Evolutionary conservation across 2,329 filamentous ascomycete species (phyloP).

Genomic region (Microdochium bolleyi): DNA sequence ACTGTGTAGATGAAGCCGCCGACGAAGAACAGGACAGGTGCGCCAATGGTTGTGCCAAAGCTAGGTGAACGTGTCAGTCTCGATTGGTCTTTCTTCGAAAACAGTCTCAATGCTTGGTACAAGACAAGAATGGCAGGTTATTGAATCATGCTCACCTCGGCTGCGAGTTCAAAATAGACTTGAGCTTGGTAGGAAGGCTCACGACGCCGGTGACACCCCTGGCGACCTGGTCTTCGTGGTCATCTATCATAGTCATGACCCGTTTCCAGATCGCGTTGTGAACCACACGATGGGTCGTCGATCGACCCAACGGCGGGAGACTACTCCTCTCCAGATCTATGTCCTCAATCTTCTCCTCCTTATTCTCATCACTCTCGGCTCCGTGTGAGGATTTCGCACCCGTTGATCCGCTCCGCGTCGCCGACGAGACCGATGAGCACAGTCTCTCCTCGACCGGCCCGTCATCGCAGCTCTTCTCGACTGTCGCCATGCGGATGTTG

Average conservation of each 20-base stretch:
- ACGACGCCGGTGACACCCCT: constrained; percentile 8
- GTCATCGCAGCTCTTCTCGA: neutral
- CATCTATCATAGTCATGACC: constrained; percentile 19
- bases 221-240: constrained; percentile 10
- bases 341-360: neutral
- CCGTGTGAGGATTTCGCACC: neutral
- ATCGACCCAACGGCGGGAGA: neutral
- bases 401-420: neutral
- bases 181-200: constrained; percentile 15
- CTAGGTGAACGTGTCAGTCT: constrained; percentile 8
- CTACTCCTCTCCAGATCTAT: neutral
- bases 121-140: no score
- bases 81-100: no score
- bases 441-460: constrained; percentile 4
- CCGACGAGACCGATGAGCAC: neutral
- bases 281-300: constrained; percentile 6
- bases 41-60: constrained; percentile 19
- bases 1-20: constrained; percentile 21
- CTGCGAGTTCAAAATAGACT: constrained; percentile 18
- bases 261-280: constrained; percentile 19
- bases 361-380: neutral
- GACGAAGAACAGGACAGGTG: constrained; percentile 19
- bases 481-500: constrained; percentile 19
- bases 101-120: no score
- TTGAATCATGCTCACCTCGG: constrained; percentile 17